Conservation (phyloP, 805 yeast species). For the Maudiozyma turicensis region DNA sequence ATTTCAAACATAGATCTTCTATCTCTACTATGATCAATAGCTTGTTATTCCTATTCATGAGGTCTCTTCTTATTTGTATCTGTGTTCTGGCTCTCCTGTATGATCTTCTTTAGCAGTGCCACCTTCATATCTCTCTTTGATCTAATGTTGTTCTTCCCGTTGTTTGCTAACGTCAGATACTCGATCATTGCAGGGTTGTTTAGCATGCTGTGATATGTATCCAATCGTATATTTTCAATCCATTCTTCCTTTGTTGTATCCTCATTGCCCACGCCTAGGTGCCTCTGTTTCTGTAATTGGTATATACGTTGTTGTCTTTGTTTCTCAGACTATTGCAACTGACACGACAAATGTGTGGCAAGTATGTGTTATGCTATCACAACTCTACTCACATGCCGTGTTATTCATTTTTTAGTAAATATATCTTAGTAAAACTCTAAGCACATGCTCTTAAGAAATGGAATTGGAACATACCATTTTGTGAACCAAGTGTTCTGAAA, state of each 20-base stretch:
- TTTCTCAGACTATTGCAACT: constrained; percentile 47
- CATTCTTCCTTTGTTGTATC: constrained; percentile 65
- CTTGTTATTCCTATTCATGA: neutral
- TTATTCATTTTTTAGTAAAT: no score
- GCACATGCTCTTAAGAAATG: neutral
- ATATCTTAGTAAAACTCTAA: no score
- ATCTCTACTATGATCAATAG: neutral
- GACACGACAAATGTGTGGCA: neutral
- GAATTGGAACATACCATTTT: neutral
- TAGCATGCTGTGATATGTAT: constrained; percentile 22
- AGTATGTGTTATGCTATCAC: neutral
- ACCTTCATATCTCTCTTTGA: constrained; percentile 20
- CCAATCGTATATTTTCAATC: constrained; percentile 38
- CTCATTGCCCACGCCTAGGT: constrained; percentile 68
- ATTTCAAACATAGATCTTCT: no score
- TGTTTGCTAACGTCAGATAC: constrained; percentile 21
- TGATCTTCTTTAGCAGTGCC: constrained; percentile 22
- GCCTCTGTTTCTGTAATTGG: constrained; percentile 47
- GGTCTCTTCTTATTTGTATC: constrained; percentile 3
- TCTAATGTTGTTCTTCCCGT: neutral
- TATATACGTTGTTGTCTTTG: constrained; percentile 49
- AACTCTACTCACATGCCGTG: no score
- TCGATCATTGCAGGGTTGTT: constrained; percentile 25
- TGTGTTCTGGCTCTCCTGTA: neutral
- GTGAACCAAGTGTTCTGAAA: neutral